Evolutionary conservation across 139 green algal genomes (phyloP), one percentile per base, ranked within the genome.

Genomic region (Haematococcus lacustris): DNA sequence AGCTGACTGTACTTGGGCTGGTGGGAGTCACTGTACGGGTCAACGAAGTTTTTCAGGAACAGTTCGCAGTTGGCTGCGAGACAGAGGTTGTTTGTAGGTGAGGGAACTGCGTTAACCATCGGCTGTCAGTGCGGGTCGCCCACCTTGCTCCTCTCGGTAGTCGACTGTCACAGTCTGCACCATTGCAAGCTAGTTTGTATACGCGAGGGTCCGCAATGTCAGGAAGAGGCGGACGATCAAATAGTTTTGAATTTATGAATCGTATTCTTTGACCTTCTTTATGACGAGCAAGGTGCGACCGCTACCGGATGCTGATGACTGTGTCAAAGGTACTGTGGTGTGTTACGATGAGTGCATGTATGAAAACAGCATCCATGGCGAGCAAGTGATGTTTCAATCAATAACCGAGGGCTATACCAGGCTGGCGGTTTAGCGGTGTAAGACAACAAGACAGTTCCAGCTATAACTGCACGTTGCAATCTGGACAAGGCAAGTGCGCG

Each of bases 11-110:
- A 93, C 67, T 92, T 92, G 9, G 72, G 40, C 3, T 67, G 47
- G 1, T 77, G 71, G 26, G 38, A n/a, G 33, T n/a, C n/a, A n/a
- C n/a, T n/a, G n/a, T 83, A 80, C 33, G 69, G 47, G 66, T 80
- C 78, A 25, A 78, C 61, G 33, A 83, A 93, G 64, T 93, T 90
- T 4, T 77, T 32, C 32, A 93, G 69, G 47, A 93, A 91, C n/a
- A 71, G 68, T 50, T 78, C 66, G 73, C 75, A 79, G 35, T 68
- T 71, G 33, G 30, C 79, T 84, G 79, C 34, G 40, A 3, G 60
- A 30, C 25, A 33, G 9, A 68, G 66, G 34, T 34, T 7, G 53
- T 26, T 37, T 6, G 53, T 37, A 28, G 53, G 53, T n/a, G 47
- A 57, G 13, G 47, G 21, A 57, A 57, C 47, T 21, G 13, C 21